phyloP scores from a whole-genome alignment of 306 rosid genomes.

The Trifolium repens region DNA sequence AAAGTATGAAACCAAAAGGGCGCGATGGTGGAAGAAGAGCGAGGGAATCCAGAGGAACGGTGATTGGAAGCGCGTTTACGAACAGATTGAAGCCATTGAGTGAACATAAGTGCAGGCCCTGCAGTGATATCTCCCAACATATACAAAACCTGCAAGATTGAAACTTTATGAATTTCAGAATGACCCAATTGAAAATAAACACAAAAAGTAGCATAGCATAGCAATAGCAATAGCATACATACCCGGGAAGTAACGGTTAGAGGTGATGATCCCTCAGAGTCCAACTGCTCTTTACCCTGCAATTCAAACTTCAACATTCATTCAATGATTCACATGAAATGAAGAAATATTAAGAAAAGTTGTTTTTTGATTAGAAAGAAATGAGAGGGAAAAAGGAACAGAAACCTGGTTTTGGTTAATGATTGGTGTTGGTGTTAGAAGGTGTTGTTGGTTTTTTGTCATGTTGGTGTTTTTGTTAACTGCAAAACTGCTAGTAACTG shows the following conservation, averaged over 20 bases:
- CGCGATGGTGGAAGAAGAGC: slow-evolving; percentile 48
- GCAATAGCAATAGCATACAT: slow-evolving; percentile 42
- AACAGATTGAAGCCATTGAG: slow-evolving; percentile 88
- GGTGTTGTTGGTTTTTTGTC: not conserved
- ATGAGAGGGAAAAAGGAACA: not conserved
- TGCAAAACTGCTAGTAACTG: not conserved
- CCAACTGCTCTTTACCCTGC: not conserved
- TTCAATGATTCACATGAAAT: no score
- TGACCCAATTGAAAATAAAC: not conserved
- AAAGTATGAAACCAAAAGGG: slow-evolving; percentile 57
- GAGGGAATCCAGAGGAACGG: slow-evolving; percentile 78
- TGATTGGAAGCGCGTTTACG: slow-evolving; percentile 74
- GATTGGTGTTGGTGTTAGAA: not conserved
- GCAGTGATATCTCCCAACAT: slow-evolving; percentile 90
- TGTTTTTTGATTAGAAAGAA: not conserved
- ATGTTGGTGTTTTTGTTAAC: not conserved
- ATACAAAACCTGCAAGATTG: slow-evolving; percentile 65
- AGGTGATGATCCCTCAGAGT: slow-evolving; percentile 62
- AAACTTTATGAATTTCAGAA: not conserved
- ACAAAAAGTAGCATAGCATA: no score
- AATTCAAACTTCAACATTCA: no score
- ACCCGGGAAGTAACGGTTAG: slow-evolving; percentile 83
- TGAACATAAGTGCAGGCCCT: slow-evolving; percentile 73
- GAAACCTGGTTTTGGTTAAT: not conserved
- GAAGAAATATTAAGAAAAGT: no score